Base-by-base conservation (phyloP, 352 stramenopile genomes). In the Phytophthora pistaciae region DNA sequence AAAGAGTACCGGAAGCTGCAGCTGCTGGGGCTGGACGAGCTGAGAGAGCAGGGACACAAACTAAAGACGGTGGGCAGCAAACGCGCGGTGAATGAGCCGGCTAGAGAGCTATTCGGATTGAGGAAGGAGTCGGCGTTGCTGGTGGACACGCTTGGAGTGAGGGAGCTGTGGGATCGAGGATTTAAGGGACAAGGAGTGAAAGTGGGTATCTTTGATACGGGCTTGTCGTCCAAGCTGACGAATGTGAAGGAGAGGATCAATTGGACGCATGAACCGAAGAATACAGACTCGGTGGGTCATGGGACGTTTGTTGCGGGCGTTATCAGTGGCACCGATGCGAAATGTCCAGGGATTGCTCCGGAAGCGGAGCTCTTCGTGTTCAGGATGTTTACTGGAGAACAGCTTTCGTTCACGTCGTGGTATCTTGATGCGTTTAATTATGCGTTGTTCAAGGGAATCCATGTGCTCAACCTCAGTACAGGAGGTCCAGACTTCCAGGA, bases 371-470 rank as follows among this genome's bases (percentile, higher is more conserved):
- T 97, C 27, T 91, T 87, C 33, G 80, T 95, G 33, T 97, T 96
- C 20, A 82, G 88, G 23, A 93, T 96, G 64, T 97, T 97, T 74
- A 96, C 87, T 8, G 82, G 75, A n/a, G 76, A 94, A 14, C 89
- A 95, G 59, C 71, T 96, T 31, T 95, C 88, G 25, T 97, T 96
- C 64, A 97, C 91, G 25, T 95, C 91, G 13, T 97, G 91, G 91
- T 96, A 96, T 70, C 79, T 97, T 4, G 91, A 97, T 58, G 91
- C 91, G 6, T 96, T 97, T 72, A 97, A 97, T 64, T 97, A 96
- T 67, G 87, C 90, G 18, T 62, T 97, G 5, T 94, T 90, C 55
- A 79, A 87, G 31, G 64, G 75, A 10, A 83, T 97, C 27, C 77
- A 97, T 36, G 78, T 95, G 27, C 66, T 97, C n/a, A 97, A 97